These are phyloP conservation scores for Dictyostelium citrinum DNA, from an alignment of 78 protist genomes.

Conservation along the genomic window DNA sequence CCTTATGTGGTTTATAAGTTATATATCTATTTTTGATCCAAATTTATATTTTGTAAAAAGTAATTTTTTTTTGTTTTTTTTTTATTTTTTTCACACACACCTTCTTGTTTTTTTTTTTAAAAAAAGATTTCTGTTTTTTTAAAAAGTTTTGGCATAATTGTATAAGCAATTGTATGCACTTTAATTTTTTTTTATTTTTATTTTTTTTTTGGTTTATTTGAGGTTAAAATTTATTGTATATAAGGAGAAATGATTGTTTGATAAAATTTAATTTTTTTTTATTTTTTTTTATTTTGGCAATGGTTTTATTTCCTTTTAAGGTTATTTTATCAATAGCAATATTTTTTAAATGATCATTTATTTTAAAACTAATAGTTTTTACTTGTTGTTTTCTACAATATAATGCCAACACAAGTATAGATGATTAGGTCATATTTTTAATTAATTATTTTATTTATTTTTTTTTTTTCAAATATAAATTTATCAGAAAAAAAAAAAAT, in stretches of 20 bases:
- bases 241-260: too few species aligned
- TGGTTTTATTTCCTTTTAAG: neutral
- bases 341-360: neutral
- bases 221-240: too few species aligned
- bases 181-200: too few species aligned
- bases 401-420: neutral
- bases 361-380: neutral
- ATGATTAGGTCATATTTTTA: neutral
- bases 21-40: neutral
- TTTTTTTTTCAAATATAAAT: too few species aligned
- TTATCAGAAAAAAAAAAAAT: too few species aligned
- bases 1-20: neutral
- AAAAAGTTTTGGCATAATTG: too few species aligned
- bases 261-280: too few species aligned
- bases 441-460: neutral
- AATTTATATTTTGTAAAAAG: neutral
- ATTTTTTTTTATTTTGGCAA: neutral
- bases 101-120: neutral
- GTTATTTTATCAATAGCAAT: neutral
- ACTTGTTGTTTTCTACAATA: neutral
- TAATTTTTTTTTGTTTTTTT: neutral
- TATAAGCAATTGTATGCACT: too few species aligned
- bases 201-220: too few species aligned
- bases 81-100: neutral
- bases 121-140: too few species aligned